Evolutionary conservation across 257 asterid genomes (phyloP).

Genomic region (Handroanthus guayacan): DNA sequence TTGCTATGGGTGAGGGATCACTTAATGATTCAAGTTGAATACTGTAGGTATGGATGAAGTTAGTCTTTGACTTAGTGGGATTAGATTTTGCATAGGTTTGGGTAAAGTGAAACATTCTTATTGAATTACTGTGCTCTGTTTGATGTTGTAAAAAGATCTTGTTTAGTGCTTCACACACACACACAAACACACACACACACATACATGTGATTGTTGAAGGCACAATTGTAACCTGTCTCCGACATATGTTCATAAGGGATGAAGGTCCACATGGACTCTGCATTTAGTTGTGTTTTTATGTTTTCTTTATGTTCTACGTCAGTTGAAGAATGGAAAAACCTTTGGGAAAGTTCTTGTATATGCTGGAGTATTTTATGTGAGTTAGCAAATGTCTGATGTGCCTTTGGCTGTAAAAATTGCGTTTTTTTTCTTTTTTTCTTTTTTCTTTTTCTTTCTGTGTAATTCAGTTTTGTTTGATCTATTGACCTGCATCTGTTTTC

Average conservation of each 20-base stretch:
- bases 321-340: too few species aligned
- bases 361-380: too few species aligned
- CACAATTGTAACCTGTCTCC: background rate
- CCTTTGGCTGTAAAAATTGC: too few species aligned
- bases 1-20: constrained; percentile 65
- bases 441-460: too few species aligned
- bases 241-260: background rate
- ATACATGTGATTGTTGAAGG: background rate
- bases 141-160: background rate
- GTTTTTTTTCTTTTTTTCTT: too few species aligned
- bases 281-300: too few species aligned
- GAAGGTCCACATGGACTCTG: background rate
- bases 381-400: too few species aligned
- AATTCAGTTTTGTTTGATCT: too few species aligned
- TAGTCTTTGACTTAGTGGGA: constrained; percentile 2
- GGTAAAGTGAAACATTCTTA: background rate
- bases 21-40: constrained; percentile 38
- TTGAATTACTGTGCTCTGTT: background rate
- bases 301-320: too few species aligned
- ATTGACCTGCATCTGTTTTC: too few species aligned
- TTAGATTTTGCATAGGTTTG: constrained; percentile 4
- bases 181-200: too few species aligned
- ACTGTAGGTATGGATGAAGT: background rate
- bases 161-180: background rate
- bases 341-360: too few species aligned